Evolutionary conservation across 2,329 filamentous ascomycete genomes (phyloP).

Genomic region (Apiospora pterosperma): DNA sequence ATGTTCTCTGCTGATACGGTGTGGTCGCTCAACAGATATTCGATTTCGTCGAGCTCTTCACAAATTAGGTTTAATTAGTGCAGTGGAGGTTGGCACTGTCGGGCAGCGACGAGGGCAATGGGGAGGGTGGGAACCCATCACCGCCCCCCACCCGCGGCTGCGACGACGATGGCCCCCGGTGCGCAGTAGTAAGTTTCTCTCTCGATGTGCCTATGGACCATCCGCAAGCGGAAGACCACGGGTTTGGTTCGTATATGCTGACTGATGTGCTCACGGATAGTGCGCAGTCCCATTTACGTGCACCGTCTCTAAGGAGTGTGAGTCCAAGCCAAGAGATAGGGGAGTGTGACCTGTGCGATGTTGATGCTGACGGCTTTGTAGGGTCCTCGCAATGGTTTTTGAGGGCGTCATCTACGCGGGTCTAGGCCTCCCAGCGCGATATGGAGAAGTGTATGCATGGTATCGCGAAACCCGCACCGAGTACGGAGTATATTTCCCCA

Average conservation of each 20-base stretch:
- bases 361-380: background rate
- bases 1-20: background rate
- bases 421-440: too few species aligned
- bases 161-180: constrained; percentile 1
- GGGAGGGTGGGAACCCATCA: background rate
- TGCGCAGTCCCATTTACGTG: constrained; percentile 5
- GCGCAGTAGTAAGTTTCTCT: background rate
- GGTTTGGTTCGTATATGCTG: background rate
- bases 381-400: background rate
- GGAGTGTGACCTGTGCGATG: background rate
- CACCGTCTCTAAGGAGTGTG: constrained; percentile 8
- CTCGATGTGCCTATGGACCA: background rate
- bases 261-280: background rate
- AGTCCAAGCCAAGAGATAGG: background rate
- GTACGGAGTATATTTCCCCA: background rate
- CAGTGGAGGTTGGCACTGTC: background rate
- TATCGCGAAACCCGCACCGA: too few species aligned
- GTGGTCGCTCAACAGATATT: constrained; percentile 20
- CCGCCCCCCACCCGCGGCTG: background rate
- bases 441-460: background rate
- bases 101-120: background rate
- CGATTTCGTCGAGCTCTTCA: constrained; percentile 32
- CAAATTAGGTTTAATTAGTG: background rate
- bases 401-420: background rate
- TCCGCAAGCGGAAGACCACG: background rate